Evolutionary conservation across 306 rosid species (phyloP), one percentile per base, ranked within the genome.

Genomic region (Casuarina glauca): DNA sequence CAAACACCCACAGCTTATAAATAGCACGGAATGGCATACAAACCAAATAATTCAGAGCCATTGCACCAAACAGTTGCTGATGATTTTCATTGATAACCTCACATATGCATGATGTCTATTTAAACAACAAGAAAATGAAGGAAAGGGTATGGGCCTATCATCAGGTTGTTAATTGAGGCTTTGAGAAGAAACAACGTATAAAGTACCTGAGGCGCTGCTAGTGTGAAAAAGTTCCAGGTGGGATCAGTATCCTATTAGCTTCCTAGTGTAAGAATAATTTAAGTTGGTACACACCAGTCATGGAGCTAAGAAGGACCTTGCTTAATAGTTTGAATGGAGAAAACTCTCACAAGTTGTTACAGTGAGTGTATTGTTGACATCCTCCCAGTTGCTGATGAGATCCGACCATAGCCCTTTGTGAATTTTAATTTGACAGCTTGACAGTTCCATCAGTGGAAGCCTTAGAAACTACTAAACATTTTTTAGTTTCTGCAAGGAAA

Each of bases 371-470:
- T 42, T 85, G 87, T 82, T 91, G 69, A 95, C 97, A 17, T 91
- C 97, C 3, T 91, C 93, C 97, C 97, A 95, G 86, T 95, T 93
- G 75, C 62, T 82, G 75, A 93, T 79, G 82, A 91, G 93, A 45
- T 92, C 93, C 0, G 92, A 88, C 78, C 91, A 36, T 39, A 86
- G 84, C 49, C 97, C 97, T 50, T 82, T 87, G 76, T 89, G 97
- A 82, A 95, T 93, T 85, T 92, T 92, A 46, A 95, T 90, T 73
- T 95, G 97, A 49, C 89, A 88, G 83, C 98, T 95, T 26, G 42
- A 86, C 82, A 95, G 81, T 85, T 84, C 80, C 93, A 76, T 88
- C 77, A 11, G 49, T 2, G 97, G 97, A 82, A 95, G 80, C 61
- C 91, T 80, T 44, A 92, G 84, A 80, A 95, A 95, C 71, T 80